A percentile compares a stretch with the other conserved stretches of the same genome.
phyloP scores from a whole-genome alignment of 1,139 yeast genomes.

The Arxiozyma bovina region DNA sequence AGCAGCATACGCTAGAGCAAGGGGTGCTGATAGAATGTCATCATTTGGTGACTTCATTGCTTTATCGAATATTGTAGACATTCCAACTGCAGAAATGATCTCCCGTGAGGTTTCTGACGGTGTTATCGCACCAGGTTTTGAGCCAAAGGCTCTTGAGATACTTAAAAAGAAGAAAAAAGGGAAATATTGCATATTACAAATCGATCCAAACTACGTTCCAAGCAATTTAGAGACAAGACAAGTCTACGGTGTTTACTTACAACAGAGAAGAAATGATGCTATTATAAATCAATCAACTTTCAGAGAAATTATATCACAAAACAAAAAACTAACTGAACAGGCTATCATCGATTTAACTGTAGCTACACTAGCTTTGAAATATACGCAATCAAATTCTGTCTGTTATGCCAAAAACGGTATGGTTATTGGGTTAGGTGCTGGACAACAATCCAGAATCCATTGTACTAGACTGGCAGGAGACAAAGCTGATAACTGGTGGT shows the following conservation, averaged over 20 bases:
- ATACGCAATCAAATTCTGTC: constrained; percentile 96
- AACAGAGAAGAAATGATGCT: constrained; percentile 97
- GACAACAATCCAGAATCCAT: constrained; percentile 98
- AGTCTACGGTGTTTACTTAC: constrained; percentile 89
- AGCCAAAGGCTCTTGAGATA: constrained; percentile 82
- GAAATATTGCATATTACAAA: constrained; percentile 90
- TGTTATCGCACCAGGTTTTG: constrained; percentile 95
- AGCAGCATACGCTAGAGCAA: constrained; percentile 96
- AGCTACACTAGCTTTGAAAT: constrained; percentile 93
- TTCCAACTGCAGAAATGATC: constrained; percentile 93
- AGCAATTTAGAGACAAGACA: constrained; percentile 79
- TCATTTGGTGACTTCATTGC: constrained; percentile 98
- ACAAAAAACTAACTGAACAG: constrained; percentile 82
- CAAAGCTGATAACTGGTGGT: constrained; percentile 99
- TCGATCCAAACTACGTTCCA: constrained; percentile 89
- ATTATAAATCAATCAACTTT: constrained; percentile 80
- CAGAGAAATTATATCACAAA: constrained; percentile 82
- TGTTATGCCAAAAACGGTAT: constrained; percentile 98
- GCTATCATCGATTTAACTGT: constrained; percentile 89
- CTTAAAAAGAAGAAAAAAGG: constrained; percentile 92
- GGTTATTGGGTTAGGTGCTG: constrained; percentile 98
- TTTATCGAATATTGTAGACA: constrained; percentile 87
- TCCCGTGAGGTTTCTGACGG: constrained; percentile 97
- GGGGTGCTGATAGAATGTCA: constrained; percentile 99
- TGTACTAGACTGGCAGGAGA: constrained; percentile 99